These are phyloP conservation scores for Pseudonitzschia multiseries DNA, from an alignment of 108 stramenopile genomes.

Conservation along the genomic window DNA sequence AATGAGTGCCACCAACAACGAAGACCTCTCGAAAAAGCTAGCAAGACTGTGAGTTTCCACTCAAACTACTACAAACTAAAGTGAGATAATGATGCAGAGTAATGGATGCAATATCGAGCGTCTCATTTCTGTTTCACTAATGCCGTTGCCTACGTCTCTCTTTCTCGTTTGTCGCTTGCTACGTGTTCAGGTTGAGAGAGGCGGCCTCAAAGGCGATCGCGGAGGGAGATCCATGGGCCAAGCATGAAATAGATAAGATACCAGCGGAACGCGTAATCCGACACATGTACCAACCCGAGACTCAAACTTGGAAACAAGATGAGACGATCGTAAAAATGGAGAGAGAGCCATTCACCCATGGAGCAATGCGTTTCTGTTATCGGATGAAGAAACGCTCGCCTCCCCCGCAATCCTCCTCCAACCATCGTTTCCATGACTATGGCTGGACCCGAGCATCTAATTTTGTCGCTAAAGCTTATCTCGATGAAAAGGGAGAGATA, in stretches of 20 bases:
- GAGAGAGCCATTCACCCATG: slow-evolving; percentile 66
- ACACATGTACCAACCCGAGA: slow-evolving; percentile 60
- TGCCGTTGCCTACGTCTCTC: neutral
- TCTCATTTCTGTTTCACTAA: neutral
- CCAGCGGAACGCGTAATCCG: slow-evolving; percentile 77
- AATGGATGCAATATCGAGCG: neutral
- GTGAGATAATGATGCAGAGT: neutral
- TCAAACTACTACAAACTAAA: neutral
- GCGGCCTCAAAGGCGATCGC: slow-evolving; percentile 46
- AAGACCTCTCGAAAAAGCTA: slow-evolving; percentile 1
- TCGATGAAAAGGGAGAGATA: slow-evolving; percentile 37
- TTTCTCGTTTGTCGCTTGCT: neutral
- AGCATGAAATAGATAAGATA: slow-evolving; percentile 56
- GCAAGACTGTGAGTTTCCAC: slow-evolving; percentile 7
- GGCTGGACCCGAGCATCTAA: slow-evolving; percentile 77
- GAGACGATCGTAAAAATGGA: slow-evolving; percentile 77
- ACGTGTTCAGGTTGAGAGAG: slow-evolving; percentile 24
- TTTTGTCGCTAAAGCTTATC: slow-evolving; percentile 75
- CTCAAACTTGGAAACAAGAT: slow-evolving; percentile 56
- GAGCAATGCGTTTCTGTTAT: slow-evolving; percentile 82
- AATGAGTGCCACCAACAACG: neutral
- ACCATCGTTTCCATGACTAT: slow-evolving; percentile 71
- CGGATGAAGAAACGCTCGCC: slow-evolving; percentile 80
- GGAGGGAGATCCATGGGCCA: slow-evolving; percentile 71
- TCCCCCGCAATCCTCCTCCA: slow-evolving; percentile 57